Evolutionary conservation across 805 yeast species (phyloP).

Genomic region (Metschnikowia kunwiensis): DNA sequence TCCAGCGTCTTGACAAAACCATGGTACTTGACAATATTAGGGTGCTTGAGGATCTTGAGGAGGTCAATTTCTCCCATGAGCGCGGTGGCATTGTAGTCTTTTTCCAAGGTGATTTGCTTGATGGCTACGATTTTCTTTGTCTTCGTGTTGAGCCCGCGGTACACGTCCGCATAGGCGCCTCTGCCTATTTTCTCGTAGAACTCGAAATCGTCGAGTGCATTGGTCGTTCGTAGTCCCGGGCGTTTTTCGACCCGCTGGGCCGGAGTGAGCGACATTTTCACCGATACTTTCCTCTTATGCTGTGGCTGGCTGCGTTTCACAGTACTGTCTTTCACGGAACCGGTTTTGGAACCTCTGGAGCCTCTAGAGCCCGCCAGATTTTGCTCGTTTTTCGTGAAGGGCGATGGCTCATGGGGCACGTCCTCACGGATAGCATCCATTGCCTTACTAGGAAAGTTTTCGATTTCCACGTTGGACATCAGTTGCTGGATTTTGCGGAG

Average conservation of each 20-base stretch:
- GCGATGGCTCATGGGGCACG: neutral
- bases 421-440: slow-evolving; percentile 5
- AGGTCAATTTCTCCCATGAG: slow-evolving; percentile 68
- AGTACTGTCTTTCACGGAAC: too few relatives aligned
- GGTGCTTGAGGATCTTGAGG: slow-evolving; percentile 60
- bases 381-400: too few relatives aligned
- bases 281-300: slow-evolving; percentile 27
- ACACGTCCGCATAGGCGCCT: slow-evolving; percentile 91
- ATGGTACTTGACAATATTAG: slow-evolving; percentile 42
- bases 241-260: slow-evolving; percentile 49
- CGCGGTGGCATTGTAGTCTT: slow-evolving; percentile 40
- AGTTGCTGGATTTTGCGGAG: slow-evolving; percentile 26
- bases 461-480: slow-evolving; percentile 13
- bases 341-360: too few relatives aligned
- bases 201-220: slow-evolving; percentile 48
- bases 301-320: too few relatives aligned
- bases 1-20: slow-evolving; percentile 58
- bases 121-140: slow-evolving; percentile 75
- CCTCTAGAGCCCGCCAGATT: too few relatives aligned
- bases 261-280: slow-evolving; percentile 46
- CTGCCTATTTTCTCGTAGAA: slow-evolving; percentile 69
- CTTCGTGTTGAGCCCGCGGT: slow-evolving; percentile 62
- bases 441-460: slow-evolving; percentile 4
- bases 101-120: slow-evolving; percentile 66
- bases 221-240: slow-evolving; percentile 35